Conservation (phyloP, 345 rosid genomes). For the Hibiscus tridactylites region DNA sequence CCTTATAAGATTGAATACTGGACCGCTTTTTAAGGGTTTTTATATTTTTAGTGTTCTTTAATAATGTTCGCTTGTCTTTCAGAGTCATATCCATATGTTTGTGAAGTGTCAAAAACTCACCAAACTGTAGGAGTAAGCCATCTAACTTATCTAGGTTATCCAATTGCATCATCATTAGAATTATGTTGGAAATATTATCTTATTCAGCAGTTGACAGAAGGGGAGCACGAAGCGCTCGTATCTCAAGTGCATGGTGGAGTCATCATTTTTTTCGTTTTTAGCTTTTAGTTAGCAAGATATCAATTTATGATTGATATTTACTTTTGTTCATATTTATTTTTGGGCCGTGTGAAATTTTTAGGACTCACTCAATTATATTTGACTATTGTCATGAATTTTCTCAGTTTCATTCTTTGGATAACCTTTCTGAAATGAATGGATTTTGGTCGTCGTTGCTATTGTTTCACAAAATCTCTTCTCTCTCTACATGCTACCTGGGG, state of each 20-base stretch:
- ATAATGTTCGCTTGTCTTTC: neutral
- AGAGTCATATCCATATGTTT: neutral
- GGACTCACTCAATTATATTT: neutral
- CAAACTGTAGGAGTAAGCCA: neutral
- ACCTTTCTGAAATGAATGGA: neutral
- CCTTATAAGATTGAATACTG: neutral
- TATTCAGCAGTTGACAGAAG: neutral
- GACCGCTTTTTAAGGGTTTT: neutral
- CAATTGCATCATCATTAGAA: neutral
- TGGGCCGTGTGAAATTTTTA: neutral
- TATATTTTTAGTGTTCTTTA: neutral
- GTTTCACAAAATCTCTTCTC: neutral
- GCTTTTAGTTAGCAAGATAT: constrained; percentile 4
- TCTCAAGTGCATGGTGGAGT: neutral
- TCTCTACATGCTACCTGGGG: neutral
- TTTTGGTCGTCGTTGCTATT: neutral
- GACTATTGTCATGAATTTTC: neutral
- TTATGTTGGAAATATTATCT: constrained; percentile 1
- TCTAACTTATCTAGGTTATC: neutral
- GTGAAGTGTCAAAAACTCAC: neutral
- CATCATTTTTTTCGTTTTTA: neutral
- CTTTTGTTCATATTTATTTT: constrained; percentile 3
- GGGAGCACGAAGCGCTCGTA: neutral
- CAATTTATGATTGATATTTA: neutral
- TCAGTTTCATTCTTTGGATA: neutral